Evolutionary conservation across 2,329 filamentous ascomycete genomes (phyloP), one percentile per base, ranked within the genome.

Genomic region (Sarocladium oryzae): DNA sequence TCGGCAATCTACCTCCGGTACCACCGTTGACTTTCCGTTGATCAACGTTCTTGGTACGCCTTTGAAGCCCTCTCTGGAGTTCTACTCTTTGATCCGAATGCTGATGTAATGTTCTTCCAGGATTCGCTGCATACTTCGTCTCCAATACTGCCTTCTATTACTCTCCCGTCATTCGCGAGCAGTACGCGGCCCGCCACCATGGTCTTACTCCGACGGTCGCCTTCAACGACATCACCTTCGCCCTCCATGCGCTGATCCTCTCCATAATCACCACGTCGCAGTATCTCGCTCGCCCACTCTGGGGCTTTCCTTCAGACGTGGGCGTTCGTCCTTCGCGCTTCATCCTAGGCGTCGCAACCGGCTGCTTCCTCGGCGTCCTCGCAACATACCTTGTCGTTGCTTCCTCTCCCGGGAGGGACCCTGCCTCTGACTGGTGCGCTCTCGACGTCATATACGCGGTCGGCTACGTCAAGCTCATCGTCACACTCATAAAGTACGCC

Each of bases 401-500:
- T 13, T 59, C 64, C 24, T 63, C 40, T 8, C n/a, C 40, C 38
- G 20, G 11, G 8, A 54, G 56, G 45, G 62, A 76, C 56, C 67
- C 76, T 2, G 62, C 60, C 24, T 67, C 60, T 36, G 71, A 72
- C 49, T 85, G 81, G 81, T 77, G 78, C 51, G 81, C 76, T 68
- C 76, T 86, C 37, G 83, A 86, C 60, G 74, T 81, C 50, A 74
- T 81, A 46, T 83, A 84, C 62, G 79, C 86, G 11, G 72, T 95
- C 28, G 89, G 88, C 37, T 95, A 95, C 64, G 85, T 95, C 64
- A 99, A 99, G 71, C 76, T 99, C 30, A 68, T 91, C 51, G 81
- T 95, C 57, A 96, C 92, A 0, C 72, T 96, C 23, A 79, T 95
- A 69, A 99, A 99, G 71, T 97, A 96, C 69, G 84, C 89, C 43